phyloP scores from a whole-genome alignment of 1,284 basidiomycete species.

The Vanrija sp. region DNA sequence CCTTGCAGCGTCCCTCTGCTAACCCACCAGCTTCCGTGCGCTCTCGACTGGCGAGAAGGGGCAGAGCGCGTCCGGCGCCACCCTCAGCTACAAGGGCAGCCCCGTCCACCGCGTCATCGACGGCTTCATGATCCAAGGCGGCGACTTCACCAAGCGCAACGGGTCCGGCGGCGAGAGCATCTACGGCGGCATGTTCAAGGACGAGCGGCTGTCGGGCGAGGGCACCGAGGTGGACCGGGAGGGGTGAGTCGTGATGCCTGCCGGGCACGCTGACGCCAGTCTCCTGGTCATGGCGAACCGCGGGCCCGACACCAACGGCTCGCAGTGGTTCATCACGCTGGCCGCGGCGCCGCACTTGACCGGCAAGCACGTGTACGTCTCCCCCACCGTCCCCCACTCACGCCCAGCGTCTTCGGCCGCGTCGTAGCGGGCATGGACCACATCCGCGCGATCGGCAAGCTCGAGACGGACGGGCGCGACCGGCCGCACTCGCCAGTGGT shows the following conservation, averaged over 20 bases:
- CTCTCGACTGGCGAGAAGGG: constrained; percentile 86
- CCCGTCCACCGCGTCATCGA: constrained; percentile 75
- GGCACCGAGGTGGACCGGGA: constrained; percentile 44
- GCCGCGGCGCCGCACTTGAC: constrained; percentile 48
- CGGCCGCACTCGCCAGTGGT: constrained; percentile 65
- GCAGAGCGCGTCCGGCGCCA: constrained; percentile 60
- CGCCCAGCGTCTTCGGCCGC: constrained; percentile 48
- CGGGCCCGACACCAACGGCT: constrained; percentile 57
- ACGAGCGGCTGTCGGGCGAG: constrained; percentile 43
- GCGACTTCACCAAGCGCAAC: constrained; percentile 57
- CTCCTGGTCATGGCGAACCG: constrained; percentile 61
- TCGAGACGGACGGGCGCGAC: constrained; percentile 49
- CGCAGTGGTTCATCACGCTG: constrained; percentile 52
- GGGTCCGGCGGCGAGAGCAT: constrained; percentile 54
- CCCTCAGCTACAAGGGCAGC: constrained; percentile 76
- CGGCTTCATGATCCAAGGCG: constrained; percentile 84
- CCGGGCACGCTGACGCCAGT: constrained; percentile 14
- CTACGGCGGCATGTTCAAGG: constrained; percentile 46
- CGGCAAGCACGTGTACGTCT: constrained; percentile 52
- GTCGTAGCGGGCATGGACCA: constrained; percentile 52
- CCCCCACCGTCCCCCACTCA: neutral
- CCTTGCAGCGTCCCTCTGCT: constrained; percentile 2
- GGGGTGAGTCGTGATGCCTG: constrained; percentile 30
- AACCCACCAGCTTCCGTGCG: constrained; percentile 65
- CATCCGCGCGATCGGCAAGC: constrained; percentile 49